A percentile compares a stretch with the other conserved stretches of the same genome.
Evolutionary conservation across 441 rosid genomes (phyloP).

Genomic region (Sinapis alba): DNA sequence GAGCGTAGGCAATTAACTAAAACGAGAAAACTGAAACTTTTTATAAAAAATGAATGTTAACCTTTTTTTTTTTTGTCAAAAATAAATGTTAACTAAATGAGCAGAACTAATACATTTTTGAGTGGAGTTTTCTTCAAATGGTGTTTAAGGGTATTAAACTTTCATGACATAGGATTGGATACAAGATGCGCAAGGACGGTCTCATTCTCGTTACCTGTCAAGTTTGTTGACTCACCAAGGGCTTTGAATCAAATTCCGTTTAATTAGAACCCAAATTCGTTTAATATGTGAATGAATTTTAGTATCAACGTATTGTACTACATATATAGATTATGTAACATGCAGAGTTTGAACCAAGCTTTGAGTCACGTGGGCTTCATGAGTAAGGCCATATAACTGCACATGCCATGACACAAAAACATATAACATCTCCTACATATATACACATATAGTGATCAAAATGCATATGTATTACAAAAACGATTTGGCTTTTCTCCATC

Average conservation of each 20-base stretch:
- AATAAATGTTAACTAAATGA: background rate
- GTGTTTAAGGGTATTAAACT: background rate
- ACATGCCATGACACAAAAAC: conserved; percentile 33
- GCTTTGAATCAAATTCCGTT: background rate
- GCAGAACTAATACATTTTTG: background rate
- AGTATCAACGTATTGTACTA: background rate
- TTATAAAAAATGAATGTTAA: background rate
- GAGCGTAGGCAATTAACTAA: background rate
- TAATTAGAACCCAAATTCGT: background rate
- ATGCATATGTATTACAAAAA: conserved; percentile 12
- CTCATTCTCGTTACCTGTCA: background rate
- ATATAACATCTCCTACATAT: conserved; percentile 14
- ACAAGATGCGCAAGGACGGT: background rate
- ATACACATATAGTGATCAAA: background rate
- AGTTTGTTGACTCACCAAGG: background rate
- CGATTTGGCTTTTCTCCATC: background rate
- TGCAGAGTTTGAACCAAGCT: conserved; percentile 31
- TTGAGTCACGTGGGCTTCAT: conserved; percentile 38
- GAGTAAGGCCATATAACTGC: conserved; percentile 35
- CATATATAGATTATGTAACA: conserved; percentile 22
- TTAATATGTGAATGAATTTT: background rate
- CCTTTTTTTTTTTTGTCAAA: too few relatives aligned
- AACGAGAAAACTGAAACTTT: background rate
- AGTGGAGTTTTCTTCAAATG: background rate
- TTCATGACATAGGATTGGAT: background rate